A percentile compares a stretch with the other conserved stretches of the same genome.
These are phyloP conservation scores for Phaeotremella fagi DNA, from an alignment of 768 basidiomycete species.

Conservation along the genomic window DNA sequence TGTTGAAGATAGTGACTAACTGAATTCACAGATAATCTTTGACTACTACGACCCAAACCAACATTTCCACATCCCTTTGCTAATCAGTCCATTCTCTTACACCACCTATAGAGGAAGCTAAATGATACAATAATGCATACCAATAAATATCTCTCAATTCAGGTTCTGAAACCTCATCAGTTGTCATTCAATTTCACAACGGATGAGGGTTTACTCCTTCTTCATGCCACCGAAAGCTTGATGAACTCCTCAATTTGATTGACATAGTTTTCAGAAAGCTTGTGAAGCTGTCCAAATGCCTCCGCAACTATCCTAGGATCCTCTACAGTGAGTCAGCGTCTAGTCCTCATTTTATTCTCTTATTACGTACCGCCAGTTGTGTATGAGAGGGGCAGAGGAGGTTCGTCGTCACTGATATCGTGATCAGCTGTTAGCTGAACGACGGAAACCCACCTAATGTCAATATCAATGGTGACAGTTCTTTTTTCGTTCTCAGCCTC, in stretches of 20 bases:
- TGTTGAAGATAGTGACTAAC: no score
- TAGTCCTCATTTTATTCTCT: no score
- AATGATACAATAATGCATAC: no score
- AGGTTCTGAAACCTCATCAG: no score
- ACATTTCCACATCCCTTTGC: conserved; percentile 85
- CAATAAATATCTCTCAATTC: no score
- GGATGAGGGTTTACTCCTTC: no score
- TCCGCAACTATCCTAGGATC: conserved; percentile 29
- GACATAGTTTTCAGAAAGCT: conserved; percentile 35
- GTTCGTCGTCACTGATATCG: conserved; percentile 30
- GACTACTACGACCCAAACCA: conserved; percentile 65
- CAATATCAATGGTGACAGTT: conserved; percentile 35
- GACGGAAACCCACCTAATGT: conserved; percentile 20
- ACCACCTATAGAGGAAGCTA: conserved; percentile 87
- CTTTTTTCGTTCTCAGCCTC: background rate
- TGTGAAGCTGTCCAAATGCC: conserved; percentile 32
- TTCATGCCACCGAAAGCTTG: conserved; percentile 3
- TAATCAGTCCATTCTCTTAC: conserved; percentile 85
- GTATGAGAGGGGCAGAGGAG: conserved; percentile 30
- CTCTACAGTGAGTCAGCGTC: no score
- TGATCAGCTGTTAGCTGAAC: background rate
- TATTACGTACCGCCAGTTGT: conserved; percentile 13
- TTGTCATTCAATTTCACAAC: no score
- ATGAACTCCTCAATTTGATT: conserved; percentile 41
- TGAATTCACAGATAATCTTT: conserved; percentile 66